Evolutionary conservation across 139 green algal genomes (phyloP), one percentile per base, ranked within the genome.

Genomic region (Coelastrella sp.): DNA sequence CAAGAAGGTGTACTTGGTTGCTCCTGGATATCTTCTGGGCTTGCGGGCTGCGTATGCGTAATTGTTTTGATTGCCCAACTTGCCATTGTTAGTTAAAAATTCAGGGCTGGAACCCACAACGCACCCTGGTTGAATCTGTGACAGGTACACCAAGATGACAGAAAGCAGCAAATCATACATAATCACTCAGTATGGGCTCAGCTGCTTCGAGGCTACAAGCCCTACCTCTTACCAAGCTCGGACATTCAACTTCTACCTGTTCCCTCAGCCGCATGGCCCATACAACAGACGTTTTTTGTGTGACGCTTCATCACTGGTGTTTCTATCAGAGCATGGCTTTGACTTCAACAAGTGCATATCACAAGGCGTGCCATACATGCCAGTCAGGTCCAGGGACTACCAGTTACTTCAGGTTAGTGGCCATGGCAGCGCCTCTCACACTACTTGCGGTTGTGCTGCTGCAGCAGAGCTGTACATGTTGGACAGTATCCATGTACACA

Each of bases 231-330:
- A 85, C 66, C 62, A 50, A 30, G 89, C 91, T 2, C 88, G 74
- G 30, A 97, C 94, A 40, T 97, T 95, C 89, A 97, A 97, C 84
- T 97, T 97, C 68, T 96, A 95, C 79, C 59, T 96, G 27, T 96
- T 97, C 69, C 94, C 94, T 2, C 62, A 86, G 9, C 86, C 89
- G 15, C 74, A 79, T 50, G 64, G 41, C 41, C 27, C 30, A 34
- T 73, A 72, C 67, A 80, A 86, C 63, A 74, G 63, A 27, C 86
- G 88, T 4, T 97, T 97, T 73, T 41, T 92, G 57, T 95, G 82
- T 72, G 89, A 97, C 81, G 93, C 92, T 37, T 68, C 78, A 5
- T 92, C 89, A 4, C 75, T 97, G 19, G 86, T 90, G 9, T 97
- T 96, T 76, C 89, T 97, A 43, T 80, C 90, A 9, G 17, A 81